Percentiles rank a stretch among this genome's conserved stretches.
Evolutionary conservation across 345 rosid species (phyloP).

Genomic region (Corymbia maculata): DNA sequence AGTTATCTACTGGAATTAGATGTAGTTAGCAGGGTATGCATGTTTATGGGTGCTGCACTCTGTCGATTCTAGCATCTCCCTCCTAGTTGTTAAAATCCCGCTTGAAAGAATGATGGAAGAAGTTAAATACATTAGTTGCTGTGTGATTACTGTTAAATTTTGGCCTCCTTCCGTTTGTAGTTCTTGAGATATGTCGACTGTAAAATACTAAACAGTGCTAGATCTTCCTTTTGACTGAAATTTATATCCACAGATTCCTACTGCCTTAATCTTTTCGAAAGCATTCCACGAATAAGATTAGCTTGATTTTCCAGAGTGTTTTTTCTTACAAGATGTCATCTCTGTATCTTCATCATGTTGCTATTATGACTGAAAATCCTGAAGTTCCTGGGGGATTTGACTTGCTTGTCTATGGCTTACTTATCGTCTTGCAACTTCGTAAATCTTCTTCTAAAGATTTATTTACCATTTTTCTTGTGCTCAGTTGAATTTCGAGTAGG

Average conservation of each 20-base stretch:
- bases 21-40: background rate
- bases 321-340: background rate
- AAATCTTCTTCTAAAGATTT: background rate
- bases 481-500: constrained; percentile 43
- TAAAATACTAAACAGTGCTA: background rate
- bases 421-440: background rate
- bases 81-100: background rate
- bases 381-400: background rate
- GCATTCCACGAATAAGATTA: background rate
- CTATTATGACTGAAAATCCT: background rate
- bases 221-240: background rate
- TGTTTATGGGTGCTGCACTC: background rate
- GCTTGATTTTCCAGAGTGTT: background rate
- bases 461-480: background rate
- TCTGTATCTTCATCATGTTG: background rate
- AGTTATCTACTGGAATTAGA: background rate
- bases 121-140: background rate
- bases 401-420: background rate
- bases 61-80: background rate
- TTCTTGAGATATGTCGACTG: background rate
- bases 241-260: background rate
- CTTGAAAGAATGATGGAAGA: background rate
- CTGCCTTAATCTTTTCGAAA: background rate
- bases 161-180: background rate
- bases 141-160: background rate